Evolutionary conservation across 2,329 filamentous ascomycete species (phyloP).

Genomic region (Alternaria burnsii): DNA sequence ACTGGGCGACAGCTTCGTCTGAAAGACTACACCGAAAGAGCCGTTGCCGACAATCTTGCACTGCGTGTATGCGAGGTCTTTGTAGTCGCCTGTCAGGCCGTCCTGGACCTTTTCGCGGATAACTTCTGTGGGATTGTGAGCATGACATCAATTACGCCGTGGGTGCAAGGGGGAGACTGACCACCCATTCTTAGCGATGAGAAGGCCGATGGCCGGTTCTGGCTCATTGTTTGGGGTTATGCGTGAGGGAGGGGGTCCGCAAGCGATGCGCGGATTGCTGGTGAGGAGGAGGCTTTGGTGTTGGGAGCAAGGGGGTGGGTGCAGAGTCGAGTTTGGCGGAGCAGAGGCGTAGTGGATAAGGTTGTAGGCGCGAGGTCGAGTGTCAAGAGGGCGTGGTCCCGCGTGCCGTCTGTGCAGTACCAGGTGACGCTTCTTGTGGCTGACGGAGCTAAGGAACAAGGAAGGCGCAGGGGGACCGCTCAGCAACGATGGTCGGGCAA

Average conservation of each 20-base stretch:
- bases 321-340: constrained; percentile 46
- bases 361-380: constrained; percentile 29
- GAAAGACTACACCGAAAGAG: constrained; percentile 98
- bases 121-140: constrained; percentile 72
- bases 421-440: constrained; percentile 33
- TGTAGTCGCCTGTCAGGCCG: constrained; percentile 93
- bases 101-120: constrained; percentile 99
- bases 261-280: constrained; percentile 49
- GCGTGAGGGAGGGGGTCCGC: constrained; percentile 37
- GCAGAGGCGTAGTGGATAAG: constrained; percentile 64
- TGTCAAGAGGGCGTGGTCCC: constrained; percentile 33
- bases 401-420: constrained; percentile 31
- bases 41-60: constrained; percentile 99
- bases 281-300: constrained; percentile 53
- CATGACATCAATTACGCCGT: constrained; percentile 20
- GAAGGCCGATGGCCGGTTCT: constrained; percentile 91
- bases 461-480: constrained; percentile 29
- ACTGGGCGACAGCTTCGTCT: constrained; percentile 97
- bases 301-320: constrained; percentile 57
- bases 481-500: constrained; percentile 24
- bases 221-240: constrained; percentile 72
- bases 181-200: constrained; percentile 93
- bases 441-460: constrained; percentile 26
- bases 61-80: constrained; percentile 97
- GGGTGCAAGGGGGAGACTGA: constrained; percentile 61